Evolutionary conservation across 1,284 basidiomycete genomes (phyloP).

Genomic region (Microstroma glucosiphilum): DNA sequence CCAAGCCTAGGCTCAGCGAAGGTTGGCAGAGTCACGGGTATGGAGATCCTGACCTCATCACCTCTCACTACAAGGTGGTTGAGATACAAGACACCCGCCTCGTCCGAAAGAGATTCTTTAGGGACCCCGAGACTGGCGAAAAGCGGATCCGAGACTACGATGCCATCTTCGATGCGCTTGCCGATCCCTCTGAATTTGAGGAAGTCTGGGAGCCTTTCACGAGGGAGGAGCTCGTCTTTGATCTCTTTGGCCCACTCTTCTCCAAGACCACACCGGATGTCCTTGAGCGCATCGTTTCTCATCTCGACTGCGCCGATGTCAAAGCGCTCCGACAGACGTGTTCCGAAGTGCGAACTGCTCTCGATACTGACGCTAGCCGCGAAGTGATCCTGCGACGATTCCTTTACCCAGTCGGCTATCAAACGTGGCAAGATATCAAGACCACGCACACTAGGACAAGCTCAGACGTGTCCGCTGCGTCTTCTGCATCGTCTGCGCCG

Average conservation of each 20-base stretch:
- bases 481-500: background rate
- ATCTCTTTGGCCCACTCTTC: slow-evolving; percentile 38
- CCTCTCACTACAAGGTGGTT: slow-evolving; percentile 23
- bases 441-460: background rate
- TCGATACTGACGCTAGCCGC: slow-evolving; percentile 25
- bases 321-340: slow-evolving; percentile 40
- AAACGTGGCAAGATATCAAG: slow-evolving; percentile 22
- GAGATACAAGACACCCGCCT: background rate
- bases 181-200: background rate
- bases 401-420: slow-evolving; percentile 39
- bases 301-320: slow-evolving; percentile 42
- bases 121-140: background rate
- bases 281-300: slow-evolving; percentile 25
- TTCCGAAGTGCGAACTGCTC: slow-evolving; percentile 26
- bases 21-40: slow-evolving; percentile 38
- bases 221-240: slow-evolving; percentile 21
- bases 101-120: background rate
- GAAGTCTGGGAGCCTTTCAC: slow-evolving; percentile 5
- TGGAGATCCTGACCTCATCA: slow-evolving; percentile 23
- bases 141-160: background rate
- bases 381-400: slow-evolving; percentile 39
- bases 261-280: slow-evolving; percentile 35
- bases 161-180: background rate
- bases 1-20: slow-evolving; percentile 8
- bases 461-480: background rate